Evolutionary conservation across 2,329 filamentous ascomycete species (phyloP).

Genomic region (Talaromyces sp.): DNA sequence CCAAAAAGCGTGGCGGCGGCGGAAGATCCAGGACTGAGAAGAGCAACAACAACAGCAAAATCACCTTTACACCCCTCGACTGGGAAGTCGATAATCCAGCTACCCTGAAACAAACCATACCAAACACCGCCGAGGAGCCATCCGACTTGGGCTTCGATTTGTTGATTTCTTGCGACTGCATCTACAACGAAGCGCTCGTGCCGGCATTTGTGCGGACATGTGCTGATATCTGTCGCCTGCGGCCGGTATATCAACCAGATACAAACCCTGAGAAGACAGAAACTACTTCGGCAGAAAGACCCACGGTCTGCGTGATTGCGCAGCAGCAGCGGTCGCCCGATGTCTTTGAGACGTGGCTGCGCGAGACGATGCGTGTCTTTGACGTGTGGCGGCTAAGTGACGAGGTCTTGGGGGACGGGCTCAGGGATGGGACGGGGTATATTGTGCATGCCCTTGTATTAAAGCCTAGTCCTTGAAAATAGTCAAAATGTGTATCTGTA

Average conservation of each 20-base stretch:
- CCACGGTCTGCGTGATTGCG: slow-evolving; percentile 74
- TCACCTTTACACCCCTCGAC: slow-evolving; percentile 64
- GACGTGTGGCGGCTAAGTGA: slow-evolving; percentile 72
- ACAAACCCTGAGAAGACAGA: slow-evolving; percentile 1
- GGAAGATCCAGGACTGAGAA: background rate
- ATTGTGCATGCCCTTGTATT: slow-evolving; percentile 75
- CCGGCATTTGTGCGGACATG: slow-evolving; percentile 78
- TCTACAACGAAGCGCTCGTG: slow-evolving; percentile 88
- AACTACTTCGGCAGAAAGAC: slow-evolving; percentile 19
- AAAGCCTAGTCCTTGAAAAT: slow-evolving; percentile 20
- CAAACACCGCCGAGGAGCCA: background rate
- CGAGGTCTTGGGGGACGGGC: slow-evolving; percentile 51
- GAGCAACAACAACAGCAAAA: slow-evolving; percentile 22
- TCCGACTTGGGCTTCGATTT: slow-evolving; percentile 57
- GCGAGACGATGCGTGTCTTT: slow-evolving; percentile 63
- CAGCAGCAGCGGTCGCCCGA: slow-evolving; percentile 84
- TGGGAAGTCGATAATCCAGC: slow-evolving; percentile 64
- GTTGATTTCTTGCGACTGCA: slow-evolving; percentile 83
- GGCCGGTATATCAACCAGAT: slow-evolving; percentile 27
- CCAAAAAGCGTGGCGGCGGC: background rate
- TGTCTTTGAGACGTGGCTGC: slow-evolving; percentile 79
- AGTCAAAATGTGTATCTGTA: background rate
- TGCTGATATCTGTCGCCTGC: slow-evolving; percentile 65
- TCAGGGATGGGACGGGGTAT: slow-evolving; percentile 68
- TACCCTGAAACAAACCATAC: slow-evolving; percentile 32